Evolutionary conservation across 2,329 filamentous ascomycete genomes (phyloP), one percentile per base, ranked within the genome.

Genomic region (Aspergillus eucalypticola): DNA sequence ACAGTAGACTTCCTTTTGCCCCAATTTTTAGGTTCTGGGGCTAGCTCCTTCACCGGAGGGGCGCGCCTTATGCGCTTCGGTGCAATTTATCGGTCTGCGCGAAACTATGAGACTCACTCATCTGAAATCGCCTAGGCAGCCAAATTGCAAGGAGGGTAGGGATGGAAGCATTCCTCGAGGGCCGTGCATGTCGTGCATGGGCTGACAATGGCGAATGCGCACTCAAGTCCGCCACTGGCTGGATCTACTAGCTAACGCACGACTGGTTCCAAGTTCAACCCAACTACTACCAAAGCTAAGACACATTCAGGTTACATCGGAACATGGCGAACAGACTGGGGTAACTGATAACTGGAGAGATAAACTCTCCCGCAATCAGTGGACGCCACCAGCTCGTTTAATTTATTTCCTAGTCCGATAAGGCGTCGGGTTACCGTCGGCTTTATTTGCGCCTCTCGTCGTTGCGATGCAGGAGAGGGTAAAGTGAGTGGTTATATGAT

Each of bases 371-470:
- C 39, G 23, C 53, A 29, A 42, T 46, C 53, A 55, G 39, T 55
- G 53, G 53, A 23, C 53, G 53, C 39, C 42, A 42, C 53, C 27
- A 55, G 41, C 39, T 19, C n/a, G 19, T 46, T 46, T 46, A 46
- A 57, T 57, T 27, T 51, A 57, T 51, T 46, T 44, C 27, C 46
- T 44, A 27, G 32, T 10, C 39, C 49, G 58, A 56, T 56, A 56
- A 60, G 35, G 38, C 54, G 48, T 35, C 53, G 58, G 53, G 58
- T 56, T 52, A 60, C 58, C 58, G 53, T 60, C 53, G 58, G 58
- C 52, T 7, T 19, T 60, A 17, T 15, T 19, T 41, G 53, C 13
- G 11, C 32, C 32, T 39, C 50, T 21, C 15, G 25, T 39, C 29
- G 32, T 35, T 13, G 8, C 39, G 46, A 55, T 29, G 41, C 53